phyloP scores from a whole-genome alignment of 441 rosid genomes.

The Lepidium campestre region DNA sequence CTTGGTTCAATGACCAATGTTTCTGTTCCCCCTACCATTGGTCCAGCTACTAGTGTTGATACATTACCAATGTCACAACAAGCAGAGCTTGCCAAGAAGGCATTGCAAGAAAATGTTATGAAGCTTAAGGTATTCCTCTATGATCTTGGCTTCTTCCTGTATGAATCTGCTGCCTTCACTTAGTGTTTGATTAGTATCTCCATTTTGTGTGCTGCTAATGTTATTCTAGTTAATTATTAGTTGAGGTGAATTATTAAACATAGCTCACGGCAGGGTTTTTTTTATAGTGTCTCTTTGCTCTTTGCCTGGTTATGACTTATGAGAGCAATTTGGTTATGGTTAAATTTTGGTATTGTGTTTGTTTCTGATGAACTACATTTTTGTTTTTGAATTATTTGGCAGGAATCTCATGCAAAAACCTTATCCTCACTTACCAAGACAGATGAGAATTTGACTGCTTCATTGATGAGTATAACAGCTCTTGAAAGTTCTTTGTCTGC shows the following conservation, averaged over 20 bases:
- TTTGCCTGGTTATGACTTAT: not conserved
- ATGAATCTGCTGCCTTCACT: not conserved
- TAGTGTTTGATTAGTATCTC: not conserved
- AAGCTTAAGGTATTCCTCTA: conserved; percentile 56
- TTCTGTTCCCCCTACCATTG: conserved; percentile 37
- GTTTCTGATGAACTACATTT: conserved; percentile 1
- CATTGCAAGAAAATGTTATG: conserved; percentile 47
- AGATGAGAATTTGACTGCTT: conserved; percentile 79
- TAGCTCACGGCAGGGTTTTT: not conserved
- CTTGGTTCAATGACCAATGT: conserved; percentile 30
- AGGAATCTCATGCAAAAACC: conserved; percentile 85
- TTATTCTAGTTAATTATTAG: conserved; percentile 5
- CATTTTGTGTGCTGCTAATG: not conserved
- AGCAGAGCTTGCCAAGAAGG: conserved; percentile 69
- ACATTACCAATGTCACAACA: conserved; percentile 59
- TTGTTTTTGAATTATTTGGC: conserved; percentile 14
- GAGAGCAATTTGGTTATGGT: not conserved
- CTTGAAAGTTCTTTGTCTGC: conserved; percentile 75
- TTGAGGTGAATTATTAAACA: not conserved
- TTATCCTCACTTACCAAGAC: conserved; percentile 53
- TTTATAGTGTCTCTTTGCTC: not conserved
- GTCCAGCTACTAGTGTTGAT: conserved; percentile 45
- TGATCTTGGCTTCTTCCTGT: conserved; percentile 1
- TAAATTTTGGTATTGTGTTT: not conserved
- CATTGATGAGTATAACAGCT: conserved; percentile 65